Evolutionary conservation across 2,329 filamentous ascomycete species (phyloP).

Genomic region (Cladosporium sp.): DNA sequence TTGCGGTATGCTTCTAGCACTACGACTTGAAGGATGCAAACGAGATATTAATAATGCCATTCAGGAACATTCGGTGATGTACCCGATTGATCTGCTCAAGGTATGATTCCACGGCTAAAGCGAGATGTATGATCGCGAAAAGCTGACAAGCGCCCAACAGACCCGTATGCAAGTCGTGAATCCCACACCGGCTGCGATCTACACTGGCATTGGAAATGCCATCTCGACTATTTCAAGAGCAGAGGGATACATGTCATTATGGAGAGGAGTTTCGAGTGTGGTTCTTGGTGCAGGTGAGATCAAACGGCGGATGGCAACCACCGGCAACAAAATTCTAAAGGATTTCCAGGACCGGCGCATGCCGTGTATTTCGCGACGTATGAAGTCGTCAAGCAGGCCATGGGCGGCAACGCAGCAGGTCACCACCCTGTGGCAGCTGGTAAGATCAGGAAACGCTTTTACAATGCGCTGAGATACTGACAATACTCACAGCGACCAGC

Average conservation of each 20-base stretch:
- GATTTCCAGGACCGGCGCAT: conserved; percentile 63
- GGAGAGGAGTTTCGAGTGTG: conserved; percentile 95
- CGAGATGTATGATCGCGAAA: neutral
- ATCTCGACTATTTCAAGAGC: conserved; percentile 86
- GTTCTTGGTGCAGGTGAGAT: conserved; percentile 79
- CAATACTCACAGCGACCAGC: conserved; percentile 63
- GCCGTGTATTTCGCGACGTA: conserved; percentile 98
- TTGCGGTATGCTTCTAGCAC: conserved; percentile 62
- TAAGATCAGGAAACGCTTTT: conserved; percentile 37
- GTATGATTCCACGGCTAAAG: conserved; percentile 46
- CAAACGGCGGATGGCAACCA: neutral
- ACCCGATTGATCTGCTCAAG: conserved; percentile 96
- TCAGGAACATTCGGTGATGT: conserved; percentile 98
- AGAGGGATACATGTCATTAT: conserved; percentile 86
- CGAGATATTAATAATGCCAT: conserved; percentile 20
- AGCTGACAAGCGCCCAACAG: conserved; percentile 43
- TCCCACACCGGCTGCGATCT: conserved; percentile 72
- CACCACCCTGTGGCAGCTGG: conserved; percentile 93
- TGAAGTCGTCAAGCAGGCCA: conserved; percentile 91
- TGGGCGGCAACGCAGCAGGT: conserved; percentile 84
- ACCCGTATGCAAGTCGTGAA: conserved; percentile 97
- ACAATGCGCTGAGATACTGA: conserved; percentile 28
- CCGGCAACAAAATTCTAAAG: conserved; percentile 23
- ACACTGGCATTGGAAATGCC: conserved; percentile 85
- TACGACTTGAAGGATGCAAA: neutral